phyloP scores from a whole-genome alignment of 2,329 filamentous ascomycete species.

The Colletotrichum noveboracense region DNA sequence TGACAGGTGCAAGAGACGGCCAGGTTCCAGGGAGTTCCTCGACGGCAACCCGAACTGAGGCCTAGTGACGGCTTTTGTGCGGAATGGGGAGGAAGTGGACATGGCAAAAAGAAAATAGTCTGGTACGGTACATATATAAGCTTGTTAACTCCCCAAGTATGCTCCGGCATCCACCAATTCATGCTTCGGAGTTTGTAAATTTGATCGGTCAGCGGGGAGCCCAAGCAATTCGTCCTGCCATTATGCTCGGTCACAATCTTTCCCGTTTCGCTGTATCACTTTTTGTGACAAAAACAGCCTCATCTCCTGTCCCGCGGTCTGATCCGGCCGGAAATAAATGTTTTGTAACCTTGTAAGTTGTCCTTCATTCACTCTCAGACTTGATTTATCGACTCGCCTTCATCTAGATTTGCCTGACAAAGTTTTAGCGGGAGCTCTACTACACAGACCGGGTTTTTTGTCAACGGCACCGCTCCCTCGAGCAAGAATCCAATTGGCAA shows the following conservation, averaged over 20 bases:
- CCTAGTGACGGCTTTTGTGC: background rate
- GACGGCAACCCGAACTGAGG: background rate
- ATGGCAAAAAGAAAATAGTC: background rate
- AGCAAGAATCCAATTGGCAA: conserved; percentile 64
- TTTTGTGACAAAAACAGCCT: background rate
- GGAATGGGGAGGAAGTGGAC: background rate
- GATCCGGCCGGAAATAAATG: background rate
- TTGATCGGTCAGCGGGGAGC: background rate
- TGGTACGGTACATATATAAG: background rate
- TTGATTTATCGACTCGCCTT: background rate
- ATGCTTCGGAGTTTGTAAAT: background rate
- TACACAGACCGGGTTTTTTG: background rate
- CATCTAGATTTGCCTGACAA: background rate
- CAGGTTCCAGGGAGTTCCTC: background rate
- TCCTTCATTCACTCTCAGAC: background rate
- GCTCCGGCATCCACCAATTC: background rate
- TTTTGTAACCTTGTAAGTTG: background rate
- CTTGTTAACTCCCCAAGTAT: background rate
- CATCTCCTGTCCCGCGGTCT: background rate
- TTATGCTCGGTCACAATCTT: background rate
- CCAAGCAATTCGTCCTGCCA: background rate
- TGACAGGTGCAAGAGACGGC: background rate
- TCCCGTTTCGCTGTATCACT: background rate
- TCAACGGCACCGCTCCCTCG: background rate
- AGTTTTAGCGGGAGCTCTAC: background rate